A percentile compares a stretch with the other conserved stretches of the same genome.
Evolutionary conservation across 2,329 filamentous ascomycete species (phyloP).

Genomic region (Dothideomycetes sp.): DNA sequence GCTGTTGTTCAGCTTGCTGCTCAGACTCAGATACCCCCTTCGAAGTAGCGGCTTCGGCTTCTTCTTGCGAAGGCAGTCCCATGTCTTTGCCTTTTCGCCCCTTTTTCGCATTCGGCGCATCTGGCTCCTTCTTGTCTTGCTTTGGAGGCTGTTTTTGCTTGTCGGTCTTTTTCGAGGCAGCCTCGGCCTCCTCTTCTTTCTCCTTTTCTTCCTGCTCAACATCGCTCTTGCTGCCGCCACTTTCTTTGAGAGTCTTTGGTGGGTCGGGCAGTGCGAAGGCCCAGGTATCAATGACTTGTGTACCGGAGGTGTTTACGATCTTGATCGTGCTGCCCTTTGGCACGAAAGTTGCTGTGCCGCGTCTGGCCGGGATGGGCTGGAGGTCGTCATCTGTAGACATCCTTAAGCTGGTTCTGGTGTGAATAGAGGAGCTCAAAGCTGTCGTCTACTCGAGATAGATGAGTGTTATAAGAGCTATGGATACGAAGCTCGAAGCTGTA

Average conservation of each 20-base stretch:
- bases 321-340: constrained; percentile 37
- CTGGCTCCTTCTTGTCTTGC: constrained; percentile 14
- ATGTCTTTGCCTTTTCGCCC: constrained; percentile 16
- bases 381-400: constrained; percentile 1
- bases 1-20: constrained; percentile 12
- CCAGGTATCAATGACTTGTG: constrained; percentile 39
- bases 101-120: constrained; percentile 1
- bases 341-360: constrained; percentile 40
- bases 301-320: constrained; percentile 40
- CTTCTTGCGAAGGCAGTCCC: constrained; percentile 22
- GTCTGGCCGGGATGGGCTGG: constrained; percentile 37
- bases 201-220: constrained; percentile 13
- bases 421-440: no score
- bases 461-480: no score
- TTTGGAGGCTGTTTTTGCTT: constrained; percentile 10
- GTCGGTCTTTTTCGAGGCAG: constrained; percentile 11
- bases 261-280: constrained; percentile 36
- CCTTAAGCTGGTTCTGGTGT: not conserved
- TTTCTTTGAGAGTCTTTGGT: constrained; percentile 21
- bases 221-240: constrained; percentile 11
- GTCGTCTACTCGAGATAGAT: no score
- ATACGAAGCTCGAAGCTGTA: no score
- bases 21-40: constrained; percentile 10
- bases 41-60: constrained; percentile 20
- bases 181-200: constrained; percentile 11